A percentile compares a stretch with the other conserved stretches of the same genome.
These are phyloP conservation scores for Backusella liffmaniae DNA, from an alignment of 192 early-diverging fungal genomes.

Conservation along the genomic window DNA sequence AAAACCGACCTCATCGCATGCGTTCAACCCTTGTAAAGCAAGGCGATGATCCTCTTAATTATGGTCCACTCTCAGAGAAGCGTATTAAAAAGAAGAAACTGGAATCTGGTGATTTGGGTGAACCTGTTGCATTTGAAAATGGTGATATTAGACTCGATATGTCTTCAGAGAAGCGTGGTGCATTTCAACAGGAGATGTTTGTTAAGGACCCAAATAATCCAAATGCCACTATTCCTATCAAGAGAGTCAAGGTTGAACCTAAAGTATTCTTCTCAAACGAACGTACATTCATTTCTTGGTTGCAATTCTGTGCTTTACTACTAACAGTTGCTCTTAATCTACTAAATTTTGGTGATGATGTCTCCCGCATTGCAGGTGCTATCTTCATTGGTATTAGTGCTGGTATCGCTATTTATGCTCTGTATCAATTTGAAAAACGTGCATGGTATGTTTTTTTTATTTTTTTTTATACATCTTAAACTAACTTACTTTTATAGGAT, in stretches of 20 bases:
- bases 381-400: constrained; percentile 33
- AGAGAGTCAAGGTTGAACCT: constrained; percentile 71
- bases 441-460: constrained; percentile 21
- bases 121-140: constrained; percentile 7
- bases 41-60: constrained; percentile 11
- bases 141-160: constrained; percentile 17
- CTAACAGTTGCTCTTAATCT: constrained; percentile 67
- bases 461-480: neutral
- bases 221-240: constrained; percentile 19
- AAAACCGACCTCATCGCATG: constrained; percentile 17
- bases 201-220: constrained; percentile 13
- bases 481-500: constrained; percentile 17
- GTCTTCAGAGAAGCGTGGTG: constrained; percentile 6
- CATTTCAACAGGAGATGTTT: neutral
- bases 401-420: constrained; percentile 23
- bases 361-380: constrained; percentile 57
- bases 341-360: constrained; percentile 70
- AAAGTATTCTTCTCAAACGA: constrained; percentile 92
- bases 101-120: constrained; percentile 13
- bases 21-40: neutral
- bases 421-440: constrained; percentile 33
- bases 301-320: constrained; percentile 73
- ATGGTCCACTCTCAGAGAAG: neutral
- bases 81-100: neutral
- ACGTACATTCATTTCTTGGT: constrained; percentile 83